Base-by-base conservation (phyloP, 1,139 yeast species). In the Kluyveromyces sp. region DNA sequence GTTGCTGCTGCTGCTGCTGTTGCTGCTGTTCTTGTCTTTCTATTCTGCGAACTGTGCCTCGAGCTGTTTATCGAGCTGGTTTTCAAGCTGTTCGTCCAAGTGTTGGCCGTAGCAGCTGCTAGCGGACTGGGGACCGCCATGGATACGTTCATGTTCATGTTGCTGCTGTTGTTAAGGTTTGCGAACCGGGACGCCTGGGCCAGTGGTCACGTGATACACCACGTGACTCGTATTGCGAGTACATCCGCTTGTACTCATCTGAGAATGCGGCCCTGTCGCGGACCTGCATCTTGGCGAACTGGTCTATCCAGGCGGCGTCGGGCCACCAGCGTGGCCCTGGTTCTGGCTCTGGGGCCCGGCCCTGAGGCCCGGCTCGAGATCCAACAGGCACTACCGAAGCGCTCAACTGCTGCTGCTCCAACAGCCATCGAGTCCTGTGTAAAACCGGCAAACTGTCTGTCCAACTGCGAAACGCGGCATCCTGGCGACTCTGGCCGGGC, bases 261-360 rank as follows among this genome's bases (percentile, higher is more conserved):
- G 55, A 50, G 38, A 58, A 59, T 48, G 58, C 64, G 43, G 55
- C 25, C n/a, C 61, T 59, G 44, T 61, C 66, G 21, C 51, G 49
- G 10, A 61, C 48, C 37, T 52, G 48, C 55, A 61, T 56, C 3
- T 55, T 45, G 2, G 60, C 48, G 27, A 61, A 58, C 45, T 60
- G 59, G n/a, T 51, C 44, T 10, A 56, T 29, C 61, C 62, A 57
- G 34, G 34, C 15, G 15, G 5, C 15, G 1, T 4, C 21, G 15
- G 34, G 34, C 7, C 15, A 10, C 15, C 8, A 4, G 21, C 5
- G 15, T 37, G 31, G 30, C 27, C 8, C 37, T 35, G 27, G 2
- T 3, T 1, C 27, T 35, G 27, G 25, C 21, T 10, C 31, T 35
- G 38, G 2, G 2, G 28, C 38, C 27, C 5, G 25, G 28, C 28